These are phyloP conservation scores for Trichoderma erinaceum DNA, from an alignment of 495 filamentous ascomycete genomes.

Conservation along the genomic window DNA sequence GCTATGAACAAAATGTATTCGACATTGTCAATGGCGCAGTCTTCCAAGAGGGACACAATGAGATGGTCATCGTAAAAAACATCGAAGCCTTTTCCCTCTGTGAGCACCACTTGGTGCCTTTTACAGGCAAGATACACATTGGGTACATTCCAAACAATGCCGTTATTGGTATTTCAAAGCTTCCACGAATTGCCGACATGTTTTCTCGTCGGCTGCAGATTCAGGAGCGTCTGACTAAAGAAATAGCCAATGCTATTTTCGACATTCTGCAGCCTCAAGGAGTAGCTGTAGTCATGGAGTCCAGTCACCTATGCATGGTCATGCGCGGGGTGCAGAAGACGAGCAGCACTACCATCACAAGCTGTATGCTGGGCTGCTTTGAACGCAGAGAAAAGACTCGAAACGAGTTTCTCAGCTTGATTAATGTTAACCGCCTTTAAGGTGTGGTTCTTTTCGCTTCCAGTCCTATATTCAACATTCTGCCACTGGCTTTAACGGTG, in stretches of 20 bases:
- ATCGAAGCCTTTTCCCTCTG: constrained; percentile 95
- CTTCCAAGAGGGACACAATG: constrained; percentile 95
- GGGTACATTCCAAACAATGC: constrained; percentile 84
- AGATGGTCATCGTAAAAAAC: constrained; percentile 95
- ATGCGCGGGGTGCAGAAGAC: constrained; percentile 94
- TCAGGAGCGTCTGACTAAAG: constrained; percentile 91
- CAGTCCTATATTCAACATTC: background rate
- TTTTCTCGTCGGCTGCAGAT: constrained; percentile 90
- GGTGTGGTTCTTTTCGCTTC: background rate
- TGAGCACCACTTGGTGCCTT: constrained; percentile 97
- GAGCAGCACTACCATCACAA: constrained; percentile 79
- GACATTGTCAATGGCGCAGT: constrained; percentile 93
- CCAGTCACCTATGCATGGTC: constrained; percentile 96
- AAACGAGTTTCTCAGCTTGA: constrained; percentile 84
- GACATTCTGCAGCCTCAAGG: constrained; percentile 91
- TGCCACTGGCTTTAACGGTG: background rate
- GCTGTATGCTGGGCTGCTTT: constrained; percentile 93
- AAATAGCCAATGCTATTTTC: constrained; percentile 88
- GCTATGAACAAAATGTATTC: constrained; percentile 91
- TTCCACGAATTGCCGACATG: constrained; percentile 95
- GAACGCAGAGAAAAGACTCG: constrained; percentile 86
- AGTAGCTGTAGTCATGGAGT: constrained; percentile 96
- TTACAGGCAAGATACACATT: constrained; percentile 98
- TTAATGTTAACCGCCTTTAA: constrained; percentile 48
- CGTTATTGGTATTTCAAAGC: constrained; percentile 91